These are phyloP conservation scores for Cordyceps fumosorosea DNA, from an alignment of 2,329 filamentous ascomycete species.

Conservation along the genomic window DNA sequence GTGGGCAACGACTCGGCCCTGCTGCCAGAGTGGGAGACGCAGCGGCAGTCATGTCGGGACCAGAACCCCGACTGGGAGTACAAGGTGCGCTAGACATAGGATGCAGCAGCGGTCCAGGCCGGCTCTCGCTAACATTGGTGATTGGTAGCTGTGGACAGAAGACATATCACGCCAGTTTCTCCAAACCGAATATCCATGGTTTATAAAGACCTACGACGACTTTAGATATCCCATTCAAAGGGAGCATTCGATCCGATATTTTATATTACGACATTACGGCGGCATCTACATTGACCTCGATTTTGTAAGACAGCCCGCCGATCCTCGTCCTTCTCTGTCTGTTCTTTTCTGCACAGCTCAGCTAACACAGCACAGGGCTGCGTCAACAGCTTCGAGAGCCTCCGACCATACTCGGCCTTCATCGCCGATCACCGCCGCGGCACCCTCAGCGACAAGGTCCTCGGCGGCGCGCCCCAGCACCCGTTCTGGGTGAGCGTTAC, in stretches of 20 bases:
- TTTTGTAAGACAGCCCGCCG: neutral
- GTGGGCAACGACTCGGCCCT: constrained; percentile 60
- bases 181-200: constrained; percentile 63
- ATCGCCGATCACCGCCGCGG: constrained; percentile 5
- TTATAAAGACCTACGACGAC: constrained; percentile 60
- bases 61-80: constrained; percentile 68
- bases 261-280: constrained; percentile 64
- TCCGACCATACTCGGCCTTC: neutral
- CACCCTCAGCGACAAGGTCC: neutral
- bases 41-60: constrained; percentile 60
- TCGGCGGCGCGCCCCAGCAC: constrained; percentile 3
- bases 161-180: constrained; percentile 61
- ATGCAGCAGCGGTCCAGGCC: neutral
- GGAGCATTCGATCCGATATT: constrained; percentile 67
- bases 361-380: constrained; percentile 1
- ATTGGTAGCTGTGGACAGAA: constrained; percentile 62
- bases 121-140: neutral
- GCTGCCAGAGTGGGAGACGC: constrained; percentile 56
- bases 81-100: constrained; percentile 43
- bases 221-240: constrained; percentile 67
- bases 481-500: constrained; percentile 4
- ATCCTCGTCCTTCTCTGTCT: no score
- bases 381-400: constrained; percentile 4
- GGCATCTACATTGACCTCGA: constrained; percentile 63
- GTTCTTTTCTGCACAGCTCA: no score